A percentile compares a stretch with the other conserved stretches of the same genome.
Evolutionary conservation across 768 basidiomycete genomes (phyloP).

Genomic region (Floccularia luteovirens): DNA sequence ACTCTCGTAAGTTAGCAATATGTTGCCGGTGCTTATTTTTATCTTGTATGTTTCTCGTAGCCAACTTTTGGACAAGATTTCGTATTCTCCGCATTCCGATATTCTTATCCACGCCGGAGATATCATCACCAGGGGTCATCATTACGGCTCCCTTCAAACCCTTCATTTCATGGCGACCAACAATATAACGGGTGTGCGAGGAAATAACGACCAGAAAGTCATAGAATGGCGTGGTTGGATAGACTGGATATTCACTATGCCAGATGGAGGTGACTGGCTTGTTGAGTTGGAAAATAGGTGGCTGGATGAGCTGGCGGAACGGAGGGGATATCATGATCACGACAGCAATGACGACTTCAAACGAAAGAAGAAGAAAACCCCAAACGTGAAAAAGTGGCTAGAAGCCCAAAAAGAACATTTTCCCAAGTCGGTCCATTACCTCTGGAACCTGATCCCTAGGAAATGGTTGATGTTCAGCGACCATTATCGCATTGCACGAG

Average conservation of each 20-base stretch:
- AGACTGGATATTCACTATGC: conserved; percentile 56
- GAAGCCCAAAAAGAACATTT: no score
- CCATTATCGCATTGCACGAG: conserved; percentile 70
- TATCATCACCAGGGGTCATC: conserved; percentile 62
- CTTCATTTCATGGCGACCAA: conserved; percentile 57
- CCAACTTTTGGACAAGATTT: conserved; percentile 50
- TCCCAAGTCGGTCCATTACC: neutral
- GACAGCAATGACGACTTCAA: neutral
- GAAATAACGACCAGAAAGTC: conserved; percentile 90
- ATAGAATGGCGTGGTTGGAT: conserved; percentile 89
- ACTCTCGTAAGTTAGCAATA: conserved; percentile 19
- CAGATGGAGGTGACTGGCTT: conserved; percentile 51
- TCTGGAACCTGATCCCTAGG: conserved; percentile 46
- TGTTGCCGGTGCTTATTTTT: neutral
- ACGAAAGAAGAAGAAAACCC: no score
- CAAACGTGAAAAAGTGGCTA: neutral
- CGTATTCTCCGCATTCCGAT: conserved; percentile 55
- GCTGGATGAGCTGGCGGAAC: conserved; percentile 23
- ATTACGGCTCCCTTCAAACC: conserved; percentile 51
- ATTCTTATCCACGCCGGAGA: conserved; percentile 82
- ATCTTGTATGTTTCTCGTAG: conserved; percentile 26
- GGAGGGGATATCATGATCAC: conserved; percentile 29
- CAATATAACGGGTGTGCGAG: conserved; percentile 75
- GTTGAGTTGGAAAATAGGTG: conserved; percentile 36
- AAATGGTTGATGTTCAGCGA: conserved; percentile 70